Percentiles rank a stretch among this genome's conserved stretches.
Evolutionary conservation across 257 asterid species (phyloP).

Genomic region (Nicotiana benthamiana): DNA sequence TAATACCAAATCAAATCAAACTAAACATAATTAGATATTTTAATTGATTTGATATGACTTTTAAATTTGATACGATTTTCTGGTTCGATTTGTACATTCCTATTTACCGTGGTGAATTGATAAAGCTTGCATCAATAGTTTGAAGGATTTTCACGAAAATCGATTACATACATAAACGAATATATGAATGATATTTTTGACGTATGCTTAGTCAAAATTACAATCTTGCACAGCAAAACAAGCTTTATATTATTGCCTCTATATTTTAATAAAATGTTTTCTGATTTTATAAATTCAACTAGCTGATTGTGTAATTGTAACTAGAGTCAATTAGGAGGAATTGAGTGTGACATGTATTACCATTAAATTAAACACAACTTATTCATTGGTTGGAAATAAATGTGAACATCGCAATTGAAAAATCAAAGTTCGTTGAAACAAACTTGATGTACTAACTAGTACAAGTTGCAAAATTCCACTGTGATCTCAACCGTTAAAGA

Average conservation of each 20-base stretch:
- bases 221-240: neutral
- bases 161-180: neutral
- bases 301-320: neutral
- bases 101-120: no score
- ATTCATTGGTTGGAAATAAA: neutral
- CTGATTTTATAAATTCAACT: neutral
- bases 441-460: neutral
- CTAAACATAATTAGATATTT: no score
- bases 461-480: neutral
- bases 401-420: constrained; percentile 1
- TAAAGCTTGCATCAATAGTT: no score
- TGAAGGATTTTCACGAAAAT: neutral
- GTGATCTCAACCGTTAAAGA: neutral
- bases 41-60: no score
- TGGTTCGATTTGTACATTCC: no score
- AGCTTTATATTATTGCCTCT: neutral
- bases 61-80: no score
- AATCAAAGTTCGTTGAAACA: neutral
- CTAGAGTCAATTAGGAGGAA: neutral
- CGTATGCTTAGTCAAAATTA: neutral
- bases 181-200: neutral
- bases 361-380: neutral
- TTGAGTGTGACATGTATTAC: neutral
- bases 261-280: no score
- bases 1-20: no score